Percentiles rank a stretch among this genome's conserved stretches.
phyloP scores from a whole-genome alignment of 139 green algal species.

The Chlorella ohadii region DNA sequence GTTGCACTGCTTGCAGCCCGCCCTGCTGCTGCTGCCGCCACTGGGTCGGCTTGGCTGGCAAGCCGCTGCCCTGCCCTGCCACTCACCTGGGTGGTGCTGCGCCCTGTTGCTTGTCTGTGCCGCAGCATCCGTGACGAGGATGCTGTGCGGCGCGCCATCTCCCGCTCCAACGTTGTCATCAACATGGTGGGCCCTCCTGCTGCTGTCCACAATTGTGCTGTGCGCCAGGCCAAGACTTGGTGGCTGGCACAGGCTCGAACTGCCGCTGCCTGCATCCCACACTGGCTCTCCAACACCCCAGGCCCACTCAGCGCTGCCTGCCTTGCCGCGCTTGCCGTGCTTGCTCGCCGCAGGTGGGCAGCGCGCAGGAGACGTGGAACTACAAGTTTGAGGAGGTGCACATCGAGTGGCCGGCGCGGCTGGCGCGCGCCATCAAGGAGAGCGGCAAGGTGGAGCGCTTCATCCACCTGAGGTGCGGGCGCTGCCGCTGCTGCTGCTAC shows the following conservation, averaged over 20 bases:
- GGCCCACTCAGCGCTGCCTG: too few relatives aligned
- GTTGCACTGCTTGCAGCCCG: too few relatives aligned
- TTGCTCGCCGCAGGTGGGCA: too few relatives aligned
- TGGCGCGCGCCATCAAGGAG: conserved; percentile 58
- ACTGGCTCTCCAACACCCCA: too few relatives aligned
- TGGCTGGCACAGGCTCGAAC: too few relatives aligned
- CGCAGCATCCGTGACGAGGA: conserved; percentile 75
- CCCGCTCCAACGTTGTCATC: conserved; percentile 88
- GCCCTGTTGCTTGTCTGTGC: neutral
- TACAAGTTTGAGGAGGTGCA: conserved; percentile 58
- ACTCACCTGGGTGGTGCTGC: neutral
- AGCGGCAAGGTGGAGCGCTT: conserved; percentile 67
- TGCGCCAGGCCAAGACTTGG: too few relatives aligned
- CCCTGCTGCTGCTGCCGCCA: too few relatives aligned
- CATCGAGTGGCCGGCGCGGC: conserved; percentile 27
- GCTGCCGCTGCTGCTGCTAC: too few relatives aligned
- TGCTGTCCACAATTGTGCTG: too few relatives aligned
- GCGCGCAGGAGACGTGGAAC: conserved; percentile 92
- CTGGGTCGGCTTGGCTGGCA: too few relatives aligned
- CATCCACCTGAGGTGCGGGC: conserved; percentile 77
- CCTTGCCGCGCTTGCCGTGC: too few relatives aligned
- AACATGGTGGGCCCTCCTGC: conserved; percentile 85
- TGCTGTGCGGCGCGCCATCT: conserved; percentile 71
- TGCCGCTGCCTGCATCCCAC: too few relatives aligned
- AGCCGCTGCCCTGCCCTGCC: neutral